A percentile compares a stretch with the other conserved stretches of the same genome.
Conservation (phyloP, 345 rosid genomes). For the Sonneratia caseolaris region DNA sequence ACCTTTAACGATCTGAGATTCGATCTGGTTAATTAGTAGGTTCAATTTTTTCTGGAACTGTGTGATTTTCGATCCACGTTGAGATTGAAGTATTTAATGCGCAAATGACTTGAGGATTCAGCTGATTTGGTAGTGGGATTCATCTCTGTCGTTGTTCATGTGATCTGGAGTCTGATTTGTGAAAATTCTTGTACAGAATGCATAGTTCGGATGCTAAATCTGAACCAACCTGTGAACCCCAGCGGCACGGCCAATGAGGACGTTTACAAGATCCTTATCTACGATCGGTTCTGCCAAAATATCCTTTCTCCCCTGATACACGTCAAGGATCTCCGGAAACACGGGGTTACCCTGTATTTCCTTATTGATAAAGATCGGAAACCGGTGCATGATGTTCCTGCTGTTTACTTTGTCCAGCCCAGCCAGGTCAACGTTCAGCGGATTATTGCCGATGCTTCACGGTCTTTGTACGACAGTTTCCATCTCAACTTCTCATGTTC, state of each 20-base stretch:
- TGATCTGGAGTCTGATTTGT: not conserved
- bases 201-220: conserved; percentile 80
- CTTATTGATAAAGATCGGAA: conserved; percentile 78
- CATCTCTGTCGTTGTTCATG: too few relatives aligned
- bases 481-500: conserved; percentile 83
- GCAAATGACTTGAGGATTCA: too few relatives aligned
- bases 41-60: not conserved
- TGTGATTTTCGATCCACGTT: not conserved
- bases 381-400: conserved; percentile 80
- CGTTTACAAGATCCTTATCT: conserved; percentile 93
- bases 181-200: conserved; percentile 44
- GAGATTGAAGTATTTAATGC: not conserved
- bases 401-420: conserved; percentile 85
- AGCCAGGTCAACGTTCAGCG: conserved; percentile 52
- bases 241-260: conserved; percentile 77
- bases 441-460: conserved; percentile 65
- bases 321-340: conserved; percentile 94
- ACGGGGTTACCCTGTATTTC: conserved; percentile 86
- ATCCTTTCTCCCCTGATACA: conserved; percentile 91
- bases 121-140: not conserved
- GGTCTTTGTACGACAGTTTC: conserved; percentile 60
- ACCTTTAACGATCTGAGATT: not conserved
- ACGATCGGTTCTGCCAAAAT: conserved; percentile 77
- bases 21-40: not conserved
- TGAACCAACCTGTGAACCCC: conserved; percentile 86